Evolutionary conservation across 2,329 filamentous ascomycete species (phyloP).

Genomic region (Clonostachys byssicola): DNA sequence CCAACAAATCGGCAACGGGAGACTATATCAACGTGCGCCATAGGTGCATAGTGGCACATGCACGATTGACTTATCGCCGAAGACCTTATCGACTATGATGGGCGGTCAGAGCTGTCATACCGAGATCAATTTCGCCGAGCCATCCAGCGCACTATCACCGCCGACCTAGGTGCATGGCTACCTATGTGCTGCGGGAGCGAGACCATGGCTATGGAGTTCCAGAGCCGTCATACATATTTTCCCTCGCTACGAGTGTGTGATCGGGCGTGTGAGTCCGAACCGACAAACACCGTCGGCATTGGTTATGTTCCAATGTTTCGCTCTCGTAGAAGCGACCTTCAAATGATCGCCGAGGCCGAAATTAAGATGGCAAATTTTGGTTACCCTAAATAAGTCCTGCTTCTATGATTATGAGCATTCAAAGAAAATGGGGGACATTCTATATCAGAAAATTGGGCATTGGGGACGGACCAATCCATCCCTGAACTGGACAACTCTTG

Average conservation of each 20-base stretch:
- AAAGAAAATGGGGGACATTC: no score
- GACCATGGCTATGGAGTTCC: slow-evolving; percentile 31
- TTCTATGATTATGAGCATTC: no score
- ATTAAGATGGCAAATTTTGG: neutral
- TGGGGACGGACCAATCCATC: no score
- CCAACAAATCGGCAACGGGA: neutral
- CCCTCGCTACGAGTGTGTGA: slow-evolving; percentile 30
- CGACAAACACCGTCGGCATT: slow-evolving; percentile 25
- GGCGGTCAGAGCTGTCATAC: neutral
- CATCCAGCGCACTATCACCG: neutral
- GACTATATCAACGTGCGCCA: neutral
- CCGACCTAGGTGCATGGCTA: neutral
- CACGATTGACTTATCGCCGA: neutral
- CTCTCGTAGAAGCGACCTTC: slow-evolving; percentile 17
- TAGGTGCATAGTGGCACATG: neutral
- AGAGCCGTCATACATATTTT: slow-evolving; percentile 21
- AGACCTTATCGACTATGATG: neutral
- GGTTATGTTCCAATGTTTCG: slow-evolving; percentile 33
- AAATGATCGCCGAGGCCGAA: slow-evolving; percentile 27
- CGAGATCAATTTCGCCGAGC: neutral
- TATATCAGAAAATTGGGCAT: no score
- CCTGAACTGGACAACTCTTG: no score
- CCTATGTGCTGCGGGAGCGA: slow-evolving; percentile 19
- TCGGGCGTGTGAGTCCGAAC: slow-evolving; percentile 17
- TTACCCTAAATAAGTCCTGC: no score